Conservation (phyloP, 2,329 filamentous ascomycete species). For the Camillea tinctor region DNA sequence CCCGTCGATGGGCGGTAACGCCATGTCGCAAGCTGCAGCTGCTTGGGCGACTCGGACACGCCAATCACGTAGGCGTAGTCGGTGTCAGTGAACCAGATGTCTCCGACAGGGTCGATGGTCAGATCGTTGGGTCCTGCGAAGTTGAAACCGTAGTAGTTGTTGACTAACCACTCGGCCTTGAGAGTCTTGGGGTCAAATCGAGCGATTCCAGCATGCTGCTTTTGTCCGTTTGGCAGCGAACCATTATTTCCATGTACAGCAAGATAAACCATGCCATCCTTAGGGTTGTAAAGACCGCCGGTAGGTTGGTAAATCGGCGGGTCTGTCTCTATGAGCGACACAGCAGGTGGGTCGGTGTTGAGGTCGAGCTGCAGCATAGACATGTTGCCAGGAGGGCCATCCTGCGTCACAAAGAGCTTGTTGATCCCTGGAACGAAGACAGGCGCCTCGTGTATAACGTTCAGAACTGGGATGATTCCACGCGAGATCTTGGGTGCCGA, state of each 20-base stretch:
- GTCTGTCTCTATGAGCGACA: constrained; percentile 2
- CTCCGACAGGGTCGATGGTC: constrained; percentile 32
- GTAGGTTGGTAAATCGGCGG: constrained; percentile 6
- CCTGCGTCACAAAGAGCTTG: constrained; percentile 6
- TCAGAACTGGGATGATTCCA: constrained; percentile 3
- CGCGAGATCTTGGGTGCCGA: constrained; percentile 1
- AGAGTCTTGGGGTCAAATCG: constrained; percentile 16
- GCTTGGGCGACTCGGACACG: constrained; percentile 6
- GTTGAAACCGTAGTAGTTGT: constrained; percentile 34
- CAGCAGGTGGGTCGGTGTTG: constrained; percentile 1
- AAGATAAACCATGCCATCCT: constrained; percentile 8
- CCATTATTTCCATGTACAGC: constrained; percentile 5
- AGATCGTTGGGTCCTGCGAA: constrained; percentile 41
- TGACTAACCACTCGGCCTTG: constrained; percentile 26
- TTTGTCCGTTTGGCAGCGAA: constrained; percentile 4
- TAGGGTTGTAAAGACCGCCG: constrained; percentile 1
- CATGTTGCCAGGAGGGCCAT: constrained; percentile 5
- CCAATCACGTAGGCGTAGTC: constrained; percentile 26
- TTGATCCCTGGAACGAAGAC: constrained; percentile 3
- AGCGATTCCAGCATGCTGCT: constrained; percentile 5
- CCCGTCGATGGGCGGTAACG: constrained; percentile 36
- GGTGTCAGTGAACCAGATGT: constrained; percentile 17
- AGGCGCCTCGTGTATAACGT: constrained; percentile 7
- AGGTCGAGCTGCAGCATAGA: constrained; percentile 5
- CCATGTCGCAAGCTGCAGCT: constrained; percentile 38